A percentile compares a stretch with the other conserved stretches of the same genome.
These are phyloP conservation scores for Sporothrix dimorphospora DNA, from an alignment of 2,329 filamentous ascomycete species.

Conservation along the genomic window DNA sequence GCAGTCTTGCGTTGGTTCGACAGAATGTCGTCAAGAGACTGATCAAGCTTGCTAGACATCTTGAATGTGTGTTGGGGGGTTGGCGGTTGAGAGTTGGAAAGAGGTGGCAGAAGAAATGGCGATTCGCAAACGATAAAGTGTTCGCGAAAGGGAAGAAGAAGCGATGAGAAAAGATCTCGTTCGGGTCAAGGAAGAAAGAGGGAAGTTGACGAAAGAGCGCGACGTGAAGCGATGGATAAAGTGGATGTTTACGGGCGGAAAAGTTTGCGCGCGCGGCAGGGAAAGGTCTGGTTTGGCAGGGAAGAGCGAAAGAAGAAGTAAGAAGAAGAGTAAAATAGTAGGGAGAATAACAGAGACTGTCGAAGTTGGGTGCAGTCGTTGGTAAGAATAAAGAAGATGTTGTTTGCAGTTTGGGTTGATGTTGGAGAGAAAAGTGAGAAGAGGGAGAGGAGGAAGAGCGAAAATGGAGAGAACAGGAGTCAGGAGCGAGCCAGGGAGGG, in stretches of 20 bases:
- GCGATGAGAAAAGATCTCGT: not conserved
- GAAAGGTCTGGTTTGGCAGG: slow-evolving; percentile 11
- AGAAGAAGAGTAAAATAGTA: slow-evolving; percentile 16
- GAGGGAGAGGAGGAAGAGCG: slow-evolving; percentile 25
- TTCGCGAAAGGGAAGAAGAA: not conserved
- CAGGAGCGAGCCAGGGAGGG: not conserved
- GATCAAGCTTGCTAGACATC: slow-evolving; percentile 95
- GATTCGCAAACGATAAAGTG: not conserved
- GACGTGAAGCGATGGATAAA: slow-evolving; percentile 15
- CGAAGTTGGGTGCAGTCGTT: slow-evolving; percentile 44
- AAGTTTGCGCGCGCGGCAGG: slow-evolving; percentile 16
- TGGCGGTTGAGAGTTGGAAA: not conserved
- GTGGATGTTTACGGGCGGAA: slow-evolving; percentile 22
- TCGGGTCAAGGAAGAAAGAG: not conserved
- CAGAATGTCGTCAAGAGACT: slow-evolving; percentile 97
- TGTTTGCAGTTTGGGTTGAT: slow-evolving; percentile 32
- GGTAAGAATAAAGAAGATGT: slow-evolving; percentile 34
- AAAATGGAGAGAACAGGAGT: not conserved
- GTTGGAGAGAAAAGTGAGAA: slow-evolving; percentile 25
- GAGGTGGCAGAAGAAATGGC: slow-evolving; percentile 11
- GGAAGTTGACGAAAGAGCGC: not conserved
- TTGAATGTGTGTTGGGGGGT: slow-evolving; percentile 40
- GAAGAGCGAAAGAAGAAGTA: slow-evolving; percentile 3
- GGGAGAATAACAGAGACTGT: slow-evolving; percentile 33
- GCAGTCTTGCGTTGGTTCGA: slow-evolving; percentile 69